Evolutionary conservation across 2,329 filamentous ascomycete genomes (phyloP).

Genomic region (Xylariaceae sp.): DNA sequence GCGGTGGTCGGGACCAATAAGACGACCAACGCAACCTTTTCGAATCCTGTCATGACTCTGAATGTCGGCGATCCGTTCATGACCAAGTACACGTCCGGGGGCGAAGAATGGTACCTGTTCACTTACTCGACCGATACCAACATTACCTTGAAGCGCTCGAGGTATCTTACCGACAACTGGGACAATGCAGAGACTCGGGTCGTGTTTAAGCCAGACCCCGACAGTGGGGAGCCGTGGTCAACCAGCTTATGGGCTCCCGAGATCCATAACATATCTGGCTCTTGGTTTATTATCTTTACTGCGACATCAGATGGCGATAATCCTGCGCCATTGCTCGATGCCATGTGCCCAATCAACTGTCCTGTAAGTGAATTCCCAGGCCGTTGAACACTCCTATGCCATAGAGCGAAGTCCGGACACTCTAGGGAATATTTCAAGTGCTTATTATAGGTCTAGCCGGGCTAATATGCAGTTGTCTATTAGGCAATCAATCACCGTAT

Average conservation of each 20-base stretch:
- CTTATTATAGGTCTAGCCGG: background rate
- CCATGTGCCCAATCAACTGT: constrained; percentile 40
- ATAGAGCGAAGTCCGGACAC: background rate
- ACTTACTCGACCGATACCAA: constrained; percentile 45
- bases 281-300: constrained; percentile 39
- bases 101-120: constrained; percentile 44
- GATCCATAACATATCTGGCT: constrained; percentile 40
- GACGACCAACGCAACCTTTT: constrained; percentile 42
- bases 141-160: constrained; percentile 43
- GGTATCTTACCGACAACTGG: constrained; percentile 44
- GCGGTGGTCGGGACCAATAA: constrained; percentile 39
- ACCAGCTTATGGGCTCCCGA: constrained; percentile 42
- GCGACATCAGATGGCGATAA: constrained; percentile 40
- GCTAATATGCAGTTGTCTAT: background rate
- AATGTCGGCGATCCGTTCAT: constrained; percentile 46
- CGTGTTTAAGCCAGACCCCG: constrained; percentile 39
- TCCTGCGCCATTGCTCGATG: constrained; percentile 39
- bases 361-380: constrained; percentile 26
- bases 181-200: constrained; percentile 41
- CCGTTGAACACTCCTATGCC: too few species aligned
- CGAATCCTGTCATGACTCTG: constrained; percentile 43
- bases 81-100: constrained; percentile 37
- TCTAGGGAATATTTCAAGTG: background rate
- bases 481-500: constrained; percentile 42
- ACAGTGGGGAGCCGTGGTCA: constrained; percentile 39